Percentiles rank a stretch among this genome's conserved stretches.
phyloP scores from a whole-genome alignment of 2,329 filamentous ascomycete genomes.

The Stemphylium lycopersici region DNA sequence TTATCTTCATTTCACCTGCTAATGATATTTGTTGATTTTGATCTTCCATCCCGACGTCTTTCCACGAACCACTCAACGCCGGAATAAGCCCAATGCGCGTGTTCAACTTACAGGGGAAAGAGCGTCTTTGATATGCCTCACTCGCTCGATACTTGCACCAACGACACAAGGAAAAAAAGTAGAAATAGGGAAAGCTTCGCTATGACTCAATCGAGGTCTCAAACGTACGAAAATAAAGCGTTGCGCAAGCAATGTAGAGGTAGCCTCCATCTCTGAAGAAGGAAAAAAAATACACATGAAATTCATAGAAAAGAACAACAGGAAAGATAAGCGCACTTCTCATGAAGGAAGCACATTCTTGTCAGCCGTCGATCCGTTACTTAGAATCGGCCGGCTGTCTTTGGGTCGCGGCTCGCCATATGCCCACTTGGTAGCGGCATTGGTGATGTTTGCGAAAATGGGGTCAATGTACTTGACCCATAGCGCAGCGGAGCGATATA shows the following conservation, averaged over 20 bases:
- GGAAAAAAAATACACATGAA: neutral
- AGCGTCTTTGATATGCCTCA: too few species aligned
- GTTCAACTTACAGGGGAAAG: too few species aligned
- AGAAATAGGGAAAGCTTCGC: neutral
- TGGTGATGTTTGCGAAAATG: conserved; percentile 40
- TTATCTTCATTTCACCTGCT: too few species aligned
- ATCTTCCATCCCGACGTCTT: too few species aligned
- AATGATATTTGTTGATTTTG: too few species aligned
- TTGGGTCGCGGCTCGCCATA: conserved; percentile 32
- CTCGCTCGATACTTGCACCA: too few species aligned
- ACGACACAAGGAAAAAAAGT: neutral
- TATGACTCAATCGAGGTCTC: neutral
- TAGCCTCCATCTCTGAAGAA: neutral
- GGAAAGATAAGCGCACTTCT: neutral
- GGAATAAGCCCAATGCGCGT: too few species aligned
- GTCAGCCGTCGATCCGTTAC: conserved; percentile 23
- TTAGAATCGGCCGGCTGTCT: conserved; percentile 29
- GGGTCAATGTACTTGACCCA: conserved; percentile 47
- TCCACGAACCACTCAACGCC: too few species aligned
- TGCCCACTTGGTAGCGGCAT: conserved; percentile 42
- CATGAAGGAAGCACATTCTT: conserved; percentile 32
- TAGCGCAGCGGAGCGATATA: conserved; percentile 41
- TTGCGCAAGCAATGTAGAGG: neutral
- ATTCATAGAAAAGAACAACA: neutral
- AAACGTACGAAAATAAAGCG: neutral